Base-by-base conservation (phyloP, 2,329 filamentous ascomycete species). In the Dactylellina drechsleri region DNA sequence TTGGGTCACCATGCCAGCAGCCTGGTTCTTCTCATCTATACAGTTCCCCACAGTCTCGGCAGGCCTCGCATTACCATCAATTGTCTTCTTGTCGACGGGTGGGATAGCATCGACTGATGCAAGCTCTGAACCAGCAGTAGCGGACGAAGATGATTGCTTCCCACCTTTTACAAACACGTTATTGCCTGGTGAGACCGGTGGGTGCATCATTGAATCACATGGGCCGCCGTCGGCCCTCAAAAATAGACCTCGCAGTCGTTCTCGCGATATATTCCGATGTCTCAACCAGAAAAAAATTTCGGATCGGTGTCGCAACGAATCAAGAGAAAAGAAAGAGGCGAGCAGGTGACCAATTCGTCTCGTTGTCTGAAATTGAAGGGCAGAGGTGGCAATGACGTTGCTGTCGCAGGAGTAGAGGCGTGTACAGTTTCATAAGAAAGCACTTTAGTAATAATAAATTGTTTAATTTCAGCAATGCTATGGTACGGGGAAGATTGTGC, bases 191-290 rank as follows among this genome's bases (percentile, higher is more conserved):
- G 64, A 75, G 58, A 68, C 71, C 59, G 71, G 71, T 64, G 71
- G 71, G 23, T 75, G 71, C 71, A 75, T 75, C 71, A 75, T 67
- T 57, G 64, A 64, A 68, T 75, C 71, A 75, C 71, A 66, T 66
- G 58, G 71, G 71, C 71, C 71, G 45, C 58, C 40, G 58, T 75
- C 58, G 71, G 16, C 71, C 71, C 47, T 65, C 71, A 62, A 28
- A 59, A 64, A 67, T 53, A 57, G 40, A 58, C 36, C 64, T 68
- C 50, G 53, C 64, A 68, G 71, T 60, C 41, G 62, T 56, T 54
- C 23, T 65, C 52, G 60, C 64, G 58, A 70, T 49, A 31, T 65
- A 49, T 61, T 45, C 40, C 18, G 43, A 52, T 53, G 45, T 36
- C 58, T 36, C 53, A 67, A 68, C 16, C 7, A 15, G 16, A 18